These are phyloP conservation scores for Microascus cirrosus DNA, from an alignment of 2,329 filamentous ascomycete genomes.

Conservation along the genomic window DNA sequence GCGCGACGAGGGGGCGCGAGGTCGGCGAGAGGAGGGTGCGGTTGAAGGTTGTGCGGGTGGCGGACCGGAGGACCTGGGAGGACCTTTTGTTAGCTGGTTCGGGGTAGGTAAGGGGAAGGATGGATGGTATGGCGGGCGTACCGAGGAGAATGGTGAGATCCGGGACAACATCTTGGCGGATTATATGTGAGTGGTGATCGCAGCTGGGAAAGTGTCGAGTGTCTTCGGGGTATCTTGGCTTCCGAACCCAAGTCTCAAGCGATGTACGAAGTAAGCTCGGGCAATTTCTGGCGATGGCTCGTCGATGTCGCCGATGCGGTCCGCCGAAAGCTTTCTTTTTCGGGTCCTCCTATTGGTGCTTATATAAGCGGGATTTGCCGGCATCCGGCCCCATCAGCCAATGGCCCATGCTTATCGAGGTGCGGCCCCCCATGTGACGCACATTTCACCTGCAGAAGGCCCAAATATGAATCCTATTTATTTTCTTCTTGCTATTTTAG, in stretches of 20 bases:
- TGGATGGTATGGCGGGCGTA: background rate
- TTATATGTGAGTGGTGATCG: background rate
- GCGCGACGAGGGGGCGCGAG: slow-evolving; percentile 30
- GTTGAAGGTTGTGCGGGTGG: slow-evolving; percentile 8
- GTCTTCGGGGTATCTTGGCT: background rate
- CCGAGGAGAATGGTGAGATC: background rate
- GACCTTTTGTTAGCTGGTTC: background rate
- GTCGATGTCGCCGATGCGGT: background rate
- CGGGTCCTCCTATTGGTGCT: background rate
- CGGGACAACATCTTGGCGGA: background rate
- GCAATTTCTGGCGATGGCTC: background rate
- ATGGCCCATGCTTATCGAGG: background rate
- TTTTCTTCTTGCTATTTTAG: too few species aligned
- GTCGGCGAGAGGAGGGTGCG: slow-evolving; percentile 2
- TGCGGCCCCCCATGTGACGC: too few species aligned
- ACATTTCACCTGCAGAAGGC: too few species aligned
- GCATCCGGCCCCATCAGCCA: background rate
- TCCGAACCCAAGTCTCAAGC: background rate
- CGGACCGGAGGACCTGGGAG: background rate
- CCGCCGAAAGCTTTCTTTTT: background rate
- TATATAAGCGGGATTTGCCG: background rate
- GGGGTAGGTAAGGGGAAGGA: background rate
- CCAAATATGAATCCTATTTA: too few species aligned
- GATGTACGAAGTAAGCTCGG: too few species aligned
- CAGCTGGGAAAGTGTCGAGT: background rate